Evolutionary conservation across 2,329 filamentous ascomycete genomes (phyloP), one percentile per base, ranked within the genome.

Genomic region (Colletotrichum spaethianum): DNA sequence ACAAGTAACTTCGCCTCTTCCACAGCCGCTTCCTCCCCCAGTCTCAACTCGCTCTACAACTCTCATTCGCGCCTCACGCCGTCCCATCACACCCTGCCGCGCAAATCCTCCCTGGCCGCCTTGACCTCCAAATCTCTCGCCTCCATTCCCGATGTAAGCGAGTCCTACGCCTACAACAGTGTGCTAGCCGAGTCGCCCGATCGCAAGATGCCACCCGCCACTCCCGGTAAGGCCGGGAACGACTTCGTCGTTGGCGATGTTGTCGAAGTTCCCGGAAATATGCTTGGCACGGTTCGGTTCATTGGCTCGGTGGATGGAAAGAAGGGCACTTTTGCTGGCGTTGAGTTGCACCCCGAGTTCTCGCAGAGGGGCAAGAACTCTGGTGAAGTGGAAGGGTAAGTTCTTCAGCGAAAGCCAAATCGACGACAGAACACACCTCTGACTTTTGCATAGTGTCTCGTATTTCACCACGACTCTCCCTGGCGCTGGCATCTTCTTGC

Each of bases 341-440:
- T 99, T 44, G 96, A 99, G 82, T 87, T 99, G 74, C 91, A 92
- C 77, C 86, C 90, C 64, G 93, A 97, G 76, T 97, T 93, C 84
- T 93, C 95, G 42, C 82, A 88, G 63, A 90, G 93, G 79, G 96
- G 96, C 42, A 99, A 99, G 87, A 99, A 99, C 80, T 97, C 90
- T 78, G 96, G 96, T 74, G 95, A 98, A 81, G 96, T 98, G 66
- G 96, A 98, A 76, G 96, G 96, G 94, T 96, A 87, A 83, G 90
- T 69, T 74, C 52, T 48, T 23, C 73, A 63, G 50, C 48, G 42
- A 48, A 33, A 26, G 6, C 61, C 74, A 60, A 70, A 75, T 52
- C 63, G 56, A 66, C 18, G 28, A 26, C 16, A 46, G 7, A 55
- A 38, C 16, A 48, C 76, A 65, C 57, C 18, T 72, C 67, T 74